Evolutionary conservation across 306 rosid genomes (phyloP).

Genomic region (Medicago arabica): DNA sequence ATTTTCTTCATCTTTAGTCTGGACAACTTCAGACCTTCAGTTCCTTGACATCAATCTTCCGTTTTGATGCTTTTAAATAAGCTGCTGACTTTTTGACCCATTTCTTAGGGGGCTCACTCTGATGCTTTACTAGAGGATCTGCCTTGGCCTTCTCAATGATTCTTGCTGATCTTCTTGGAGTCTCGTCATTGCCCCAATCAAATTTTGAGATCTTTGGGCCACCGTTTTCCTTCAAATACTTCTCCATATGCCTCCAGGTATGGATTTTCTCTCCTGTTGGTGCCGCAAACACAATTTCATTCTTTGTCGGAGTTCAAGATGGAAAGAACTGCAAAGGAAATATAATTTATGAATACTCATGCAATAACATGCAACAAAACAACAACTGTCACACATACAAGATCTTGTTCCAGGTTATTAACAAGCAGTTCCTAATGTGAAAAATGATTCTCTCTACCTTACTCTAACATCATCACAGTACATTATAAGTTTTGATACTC

Average conservation of each 20-base stretch:
- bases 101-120: conserved; percentile 49
- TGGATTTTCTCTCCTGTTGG: conserved; percentile 94
- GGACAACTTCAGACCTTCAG: conserved; percentile 55
- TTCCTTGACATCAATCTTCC: conserved; percentile 14
- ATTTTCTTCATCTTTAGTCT: conserved; percentile 34
- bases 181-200: conserved; percentile 68
- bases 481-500: neutral
- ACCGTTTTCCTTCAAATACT: conserved; percentile 81
- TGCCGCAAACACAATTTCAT: conserved; percentile 77
- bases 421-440: too few species aligned
- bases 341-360: conserved; percentile 37
- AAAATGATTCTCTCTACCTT: too few species aligned
- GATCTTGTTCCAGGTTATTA: conserved; percentile 15
- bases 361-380: conserved; percentile 32
- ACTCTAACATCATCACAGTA: too few species aligned
- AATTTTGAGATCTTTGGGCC: conserved; percentile 79
- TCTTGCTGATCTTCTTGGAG: too few species aligned
- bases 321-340: conserved; percentile 72
- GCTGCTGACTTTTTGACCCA: conserved; percentile 58
- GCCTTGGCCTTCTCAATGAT: too few species aligned
- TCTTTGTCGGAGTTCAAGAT: conserved; percentile 82
- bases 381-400: conserved; percentile 19
- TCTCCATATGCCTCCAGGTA: too few species aligned
- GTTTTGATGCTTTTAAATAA: conserved; percentile 44
- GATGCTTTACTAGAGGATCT: too few species aligned